These are phyloP conservation scores for Pisolithus albus DNA, from an alignment of 768 basidiomycete genomes.

Conservation along the genomic window DNA sequence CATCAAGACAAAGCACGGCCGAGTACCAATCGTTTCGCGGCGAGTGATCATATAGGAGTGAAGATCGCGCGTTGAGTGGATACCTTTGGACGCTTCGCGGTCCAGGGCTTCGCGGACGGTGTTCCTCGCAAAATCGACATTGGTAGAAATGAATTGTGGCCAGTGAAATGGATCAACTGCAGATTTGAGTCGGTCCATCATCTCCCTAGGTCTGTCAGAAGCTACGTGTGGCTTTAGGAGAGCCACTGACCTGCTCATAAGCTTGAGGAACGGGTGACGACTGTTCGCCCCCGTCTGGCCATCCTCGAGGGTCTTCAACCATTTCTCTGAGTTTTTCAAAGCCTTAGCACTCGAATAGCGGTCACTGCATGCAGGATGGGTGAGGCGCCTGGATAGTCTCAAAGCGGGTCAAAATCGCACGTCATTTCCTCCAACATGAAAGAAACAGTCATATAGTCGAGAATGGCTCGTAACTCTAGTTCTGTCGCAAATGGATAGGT, in stretches of 20 bases:
- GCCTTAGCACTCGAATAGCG: constrained; percentile 18
- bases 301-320: constrained; percentile 18
- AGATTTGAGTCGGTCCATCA: constrained; percentile 18
- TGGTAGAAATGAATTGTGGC: constrained; percentile 21
- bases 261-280: constrained; percentile 19
- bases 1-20: constrained; percentile 24
- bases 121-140: constrained; percentile 15
- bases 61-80: constrained; percentile 10
- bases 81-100: constrained; percentile 16
- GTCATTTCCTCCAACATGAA: constrained; percentile 27
- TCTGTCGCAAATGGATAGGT: constrained; percentile 19
- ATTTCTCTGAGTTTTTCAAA: constrained; percentile 12
- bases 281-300: constrained; percentile 10
- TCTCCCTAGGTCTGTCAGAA: constrained; percentile 10
- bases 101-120: constrained; percentile 21
- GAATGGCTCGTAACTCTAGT: constrained; percentile 16
- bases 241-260: constrained; percentile 18
- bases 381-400: neutral
- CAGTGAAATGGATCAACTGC: constrained; percentile 21
- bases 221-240: neutral
- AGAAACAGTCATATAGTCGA: constrained; percentile 24
- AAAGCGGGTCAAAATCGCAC: constrained; percentile 7
- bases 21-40: constrained; percentile 23
- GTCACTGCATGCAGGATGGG: constrained; percentile 12
- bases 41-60: constrained; percentile 24